A percentile compares a stretch with the other conserved stretches of the same genome.
Conservation (phyloP, 257 asterid species). For the Solanum okadae region DNA sequence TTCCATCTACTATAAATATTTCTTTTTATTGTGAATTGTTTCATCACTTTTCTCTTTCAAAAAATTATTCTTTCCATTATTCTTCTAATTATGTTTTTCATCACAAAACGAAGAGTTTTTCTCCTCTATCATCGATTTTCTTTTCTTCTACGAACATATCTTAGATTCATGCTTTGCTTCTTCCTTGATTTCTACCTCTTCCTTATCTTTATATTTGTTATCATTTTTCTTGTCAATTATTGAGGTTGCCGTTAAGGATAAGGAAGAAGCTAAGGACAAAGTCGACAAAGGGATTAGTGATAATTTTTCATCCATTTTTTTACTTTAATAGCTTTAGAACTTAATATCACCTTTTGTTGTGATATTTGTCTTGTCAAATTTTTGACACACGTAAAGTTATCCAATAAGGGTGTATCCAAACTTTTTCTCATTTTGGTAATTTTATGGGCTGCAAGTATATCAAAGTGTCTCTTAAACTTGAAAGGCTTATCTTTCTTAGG, state of each 20-base stretch:
- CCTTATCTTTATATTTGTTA: too few species aligned
- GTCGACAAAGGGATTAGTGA: neutral
- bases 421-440: neutral
- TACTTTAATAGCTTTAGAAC: too few species aligned
- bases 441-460: neutral
- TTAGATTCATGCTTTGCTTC: neutral
- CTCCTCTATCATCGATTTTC: too few species aligned
- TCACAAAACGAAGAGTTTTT: too few species aligned
- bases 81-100: neutral
- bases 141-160: neutral
- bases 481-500: neutral
- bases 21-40: neutral
- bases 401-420: neutral
- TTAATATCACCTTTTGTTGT: neutral
- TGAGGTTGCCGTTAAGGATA: neutral
- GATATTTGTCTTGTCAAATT: neutral
- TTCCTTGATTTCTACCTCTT: too few species aligned
- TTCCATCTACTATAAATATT: neutral
- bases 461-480: neutral
- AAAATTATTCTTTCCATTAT: neutral
- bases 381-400: neutral
- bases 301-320: neutral
- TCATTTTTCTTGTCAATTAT: too few species aligned
- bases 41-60: neutral
- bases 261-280: neutral